Conservation (phyloP, 257 asterid genomes). For the Nicotiana tomentosiformis region DNA sequence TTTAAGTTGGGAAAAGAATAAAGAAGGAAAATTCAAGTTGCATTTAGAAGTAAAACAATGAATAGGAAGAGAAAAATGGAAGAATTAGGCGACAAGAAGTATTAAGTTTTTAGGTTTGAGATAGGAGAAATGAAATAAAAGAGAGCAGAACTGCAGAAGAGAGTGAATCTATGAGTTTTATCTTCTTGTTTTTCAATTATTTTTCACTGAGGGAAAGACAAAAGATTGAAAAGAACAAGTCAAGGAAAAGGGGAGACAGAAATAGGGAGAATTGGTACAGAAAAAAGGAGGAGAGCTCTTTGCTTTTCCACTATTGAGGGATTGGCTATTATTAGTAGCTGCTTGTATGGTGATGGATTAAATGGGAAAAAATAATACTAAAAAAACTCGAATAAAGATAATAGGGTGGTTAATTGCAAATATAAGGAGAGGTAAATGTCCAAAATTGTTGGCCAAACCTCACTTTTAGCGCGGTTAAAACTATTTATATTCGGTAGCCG, state of each 20-base stretch:
- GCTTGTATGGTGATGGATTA: background rate
- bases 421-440: no score
- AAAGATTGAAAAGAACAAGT: conserved; percentile 62
- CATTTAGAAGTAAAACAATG: background rate
- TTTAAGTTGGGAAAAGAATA: background rate
- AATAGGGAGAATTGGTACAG: conserved; percentile 6
- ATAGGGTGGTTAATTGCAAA: background rate
- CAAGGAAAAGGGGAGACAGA: conserved; percentile 35
- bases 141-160: background rate
- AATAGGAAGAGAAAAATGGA: background rate
- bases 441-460: no score
- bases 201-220: background rate
- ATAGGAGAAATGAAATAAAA: background rate
- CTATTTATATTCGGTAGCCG: no score
- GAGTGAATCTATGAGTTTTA: background rate
- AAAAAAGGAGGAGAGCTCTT: background rate
- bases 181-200: background rate
- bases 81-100: background rate
- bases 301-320: background rate
- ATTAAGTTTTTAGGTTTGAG: background rate
- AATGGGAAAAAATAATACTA: background rate
- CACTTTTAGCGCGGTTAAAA: no score
- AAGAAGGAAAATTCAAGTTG: background rate
- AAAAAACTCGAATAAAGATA: background rate
- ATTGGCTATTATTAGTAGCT: background rate